Percentiles rank a stretch among this genome's conserved stretches.
Conservation (phyloP, 2,329 filamentous ascomycete species). For the Byssoonygena ceratinophila region DNA sequence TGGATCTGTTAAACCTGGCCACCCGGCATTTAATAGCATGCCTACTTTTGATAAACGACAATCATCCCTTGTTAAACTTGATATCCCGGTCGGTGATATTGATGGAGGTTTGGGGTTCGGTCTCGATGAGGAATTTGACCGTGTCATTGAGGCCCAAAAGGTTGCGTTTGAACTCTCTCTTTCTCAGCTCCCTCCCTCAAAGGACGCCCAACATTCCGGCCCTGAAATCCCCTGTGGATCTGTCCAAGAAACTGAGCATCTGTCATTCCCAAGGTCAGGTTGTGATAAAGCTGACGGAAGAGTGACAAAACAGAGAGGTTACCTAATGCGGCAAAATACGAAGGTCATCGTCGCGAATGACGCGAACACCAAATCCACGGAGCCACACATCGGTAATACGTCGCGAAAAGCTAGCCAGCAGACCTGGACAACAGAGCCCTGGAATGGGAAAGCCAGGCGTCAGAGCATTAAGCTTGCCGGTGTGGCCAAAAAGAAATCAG, state of each 20-base stretch:
- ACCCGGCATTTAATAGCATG: background rate
- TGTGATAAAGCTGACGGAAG: slow-evolving; percentile 51
- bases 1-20: slow-evolving; percentile 1
- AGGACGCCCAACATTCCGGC: slow-evolving; percentile 1
- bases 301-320: slow-evolving; percentile 72
- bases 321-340: slow-evolving; percentile 96
- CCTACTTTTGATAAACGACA: slow-evolving; percentile 43
- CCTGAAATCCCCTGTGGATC: background rate
- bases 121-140: slow-evolving; percentile 83
- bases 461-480: slow-evolving; percentile 51
- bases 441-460: slow-evolving; percentile 71
- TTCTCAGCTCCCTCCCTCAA: slow-evolving; percentile 25
- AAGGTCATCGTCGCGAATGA: slow-evolving; percentile 82
- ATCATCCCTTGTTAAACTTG: slow-evolving; percentile 67
- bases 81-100: slow-evolving; percentile 61
- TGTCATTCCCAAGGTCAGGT: slow-evolving; percentile 21
- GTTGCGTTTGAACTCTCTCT: slow-evolving; percentile 51
- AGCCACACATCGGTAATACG: slow-evolving; percentile 53
- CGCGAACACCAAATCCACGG: slow-evolving; percentile 23
- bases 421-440: slow-evolving; percentile 93
- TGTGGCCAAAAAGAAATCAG: slow-evolving; percentile 52
- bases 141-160: slow-evolving; percentile 95
- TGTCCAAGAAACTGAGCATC: slow-evolving; percentile 21
- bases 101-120: slow-evolving; percentile 66
- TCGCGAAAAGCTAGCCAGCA: slow-evolving; percentile 73